phyloP scores from a whole-genome alignment of 2,329 filamentous ascomycete genomes.

The Penicillium palitans region DNA sequence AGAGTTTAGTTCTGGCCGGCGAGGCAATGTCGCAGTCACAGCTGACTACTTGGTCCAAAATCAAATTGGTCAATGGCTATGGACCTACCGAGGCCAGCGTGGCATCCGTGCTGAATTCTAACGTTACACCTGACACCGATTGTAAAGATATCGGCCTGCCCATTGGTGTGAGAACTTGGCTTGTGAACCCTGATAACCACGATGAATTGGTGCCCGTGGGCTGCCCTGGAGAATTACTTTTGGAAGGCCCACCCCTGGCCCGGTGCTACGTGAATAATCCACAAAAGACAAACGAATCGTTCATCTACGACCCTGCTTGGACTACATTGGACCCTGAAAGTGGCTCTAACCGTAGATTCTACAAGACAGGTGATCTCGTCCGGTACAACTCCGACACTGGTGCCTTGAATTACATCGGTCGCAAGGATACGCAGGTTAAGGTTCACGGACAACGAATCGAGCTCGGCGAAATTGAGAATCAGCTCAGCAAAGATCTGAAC shows the following conservation, averaged over 20 bases:
- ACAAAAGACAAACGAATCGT: conserved; percentile 58
- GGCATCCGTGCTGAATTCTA: conserved; percentile 35
- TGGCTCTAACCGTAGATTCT: conserved; percentile 33
- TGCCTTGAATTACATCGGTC: conserved; percentile 51
- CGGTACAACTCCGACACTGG: conserved; percentile 40
- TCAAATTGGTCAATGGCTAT: conserved; percentile 46
- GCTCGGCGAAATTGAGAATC: conserved; percentile 54
- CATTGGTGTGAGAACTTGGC: conserved; percentile 39
- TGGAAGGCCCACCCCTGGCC: conserved; percentile 58
- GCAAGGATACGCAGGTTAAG: conserved; percentile 69
- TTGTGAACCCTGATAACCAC: conserved; percentile 43
- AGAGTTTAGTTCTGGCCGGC: conserved; percentile 46
- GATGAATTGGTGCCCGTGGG: conserved; percentile 45
- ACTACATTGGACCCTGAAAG: conserved; percentile 40
- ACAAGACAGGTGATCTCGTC: conserved; percentile 45
- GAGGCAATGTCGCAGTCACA: conserved; percentile 51
- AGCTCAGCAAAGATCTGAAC: conserved; percentile 30
- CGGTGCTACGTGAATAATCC: conserved; percentile 62
- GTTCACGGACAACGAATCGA: conserved; percentile 66
- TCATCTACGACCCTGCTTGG: conserved; percentile 59
- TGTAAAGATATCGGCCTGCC: conserved; percentile 40
- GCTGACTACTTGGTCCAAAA: conserved; percentile 39
- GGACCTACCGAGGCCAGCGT: conserved; percentile 48
- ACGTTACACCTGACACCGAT: conserved; percentile 33
- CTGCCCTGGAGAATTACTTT: conserved; percentile 39